A percentile compares a stretch with the other conserved stretches of the same genome.
Evolutionary conservation across 768 basidiomycete species (phyloP).

Genomic region (Hirschioporus abietinus): DNA sequence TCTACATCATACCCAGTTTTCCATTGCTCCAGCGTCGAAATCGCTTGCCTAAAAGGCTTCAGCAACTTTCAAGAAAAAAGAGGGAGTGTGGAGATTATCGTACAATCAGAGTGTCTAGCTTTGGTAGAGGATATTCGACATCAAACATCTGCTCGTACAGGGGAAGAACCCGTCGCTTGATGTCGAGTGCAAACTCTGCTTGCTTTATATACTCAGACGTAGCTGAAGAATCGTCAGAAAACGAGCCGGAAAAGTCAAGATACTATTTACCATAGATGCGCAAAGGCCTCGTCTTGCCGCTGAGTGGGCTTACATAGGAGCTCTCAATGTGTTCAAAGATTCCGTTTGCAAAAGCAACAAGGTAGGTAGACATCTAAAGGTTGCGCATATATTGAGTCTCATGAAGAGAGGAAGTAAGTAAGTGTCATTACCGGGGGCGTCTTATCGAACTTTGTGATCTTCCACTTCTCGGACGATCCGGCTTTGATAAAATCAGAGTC

Average conservation of each 20-base stretch:
- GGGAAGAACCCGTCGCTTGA: slow-evolving; percentile 76
- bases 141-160: slow-evolving; percentile 92
- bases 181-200: slow-evolving; percentile 81
- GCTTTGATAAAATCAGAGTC: slow-evolving; percentile 35
- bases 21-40: slow-evolving; percentile 74
- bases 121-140: slow-evolving; percentile 88
- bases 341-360: slow-evolving; percentile 85
- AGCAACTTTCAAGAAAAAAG: background rate
- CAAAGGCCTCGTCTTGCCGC: slow-evolving; percentile 75
- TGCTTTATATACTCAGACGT: slow-evolving; percentile 81
- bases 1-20: slow-evolving; percentile 27
- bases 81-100: slow-evolving; percentile 21
- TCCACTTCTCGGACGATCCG: slow-evolving; percentile 53
- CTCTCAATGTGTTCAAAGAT: slow-evolving; percentile 68
- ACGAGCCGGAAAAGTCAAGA: background rate
- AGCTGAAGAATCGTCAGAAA: slow-evolving; percentile 27
- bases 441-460: slow-evolving; percentile 72
- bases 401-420: background rate
- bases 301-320: slow-evolving; percentile 73
- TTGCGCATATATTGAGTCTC: background rate
- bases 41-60: slow-evolving; percentile 53
- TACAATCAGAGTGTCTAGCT: slow-evolving; percentile 88
- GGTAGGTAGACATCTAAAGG: slow-evolving; percentile 73
- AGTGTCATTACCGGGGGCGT: slow-evolving; percentile 53
- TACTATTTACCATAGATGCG: slow-evolving; percentile 65